phyloP scores from a whole-genome alignment of 164 flowering plant species.

The Piper longum region DNA sequence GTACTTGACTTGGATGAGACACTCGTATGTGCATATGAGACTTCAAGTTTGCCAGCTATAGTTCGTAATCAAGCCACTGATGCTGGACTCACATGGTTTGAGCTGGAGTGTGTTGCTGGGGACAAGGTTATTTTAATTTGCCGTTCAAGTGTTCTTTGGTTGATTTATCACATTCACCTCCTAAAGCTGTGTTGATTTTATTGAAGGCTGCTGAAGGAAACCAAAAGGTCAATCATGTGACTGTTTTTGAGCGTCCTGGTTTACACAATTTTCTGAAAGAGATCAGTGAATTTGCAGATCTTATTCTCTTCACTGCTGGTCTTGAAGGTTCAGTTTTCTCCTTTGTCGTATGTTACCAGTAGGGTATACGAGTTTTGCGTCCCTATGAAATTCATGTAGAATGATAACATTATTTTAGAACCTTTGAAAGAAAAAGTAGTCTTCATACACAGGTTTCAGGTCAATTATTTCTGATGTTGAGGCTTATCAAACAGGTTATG shows the following conservation, averaged over 20 bases:
- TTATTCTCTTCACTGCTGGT: conserved; percentile 93
- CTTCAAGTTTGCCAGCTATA: conserved; percentile 56
- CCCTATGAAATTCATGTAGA: not conserved
- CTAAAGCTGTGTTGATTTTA: conserved; percentile 1
- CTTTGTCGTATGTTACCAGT: not conserved
- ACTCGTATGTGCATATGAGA: conserved; percentile 85
- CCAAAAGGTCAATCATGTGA: conserved; percentile 77
- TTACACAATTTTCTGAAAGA: conserved; percentile 60
- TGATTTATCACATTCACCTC: not conserved
- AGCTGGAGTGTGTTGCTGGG: conserved; percentile 73
- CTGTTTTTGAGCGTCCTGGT: conserved; percentile 98
- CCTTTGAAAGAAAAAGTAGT: too few relatives aligned
- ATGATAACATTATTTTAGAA: too few relatives aligned
- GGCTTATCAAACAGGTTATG: conserved; percentile 47
- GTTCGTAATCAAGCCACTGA: conserved; percentile 67
- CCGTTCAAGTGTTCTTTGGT: not conserved
- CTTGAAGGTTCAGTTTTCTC: conserved; percentile 67
- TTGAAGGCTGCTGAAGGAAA: conserved; percentile 80
- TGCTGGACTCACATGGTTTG: conserved; percentile 89
- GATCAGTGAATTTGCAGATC: conserved; percentile 71
- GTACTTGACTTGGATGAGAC: conserved; percentile 98
- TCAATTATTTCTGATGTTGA: too few relatives aligned
- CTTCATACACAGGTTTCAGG: too few relatives aligned
- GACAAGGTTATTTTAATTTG: conserved; percentile 46
- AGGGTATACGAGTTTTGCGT: not conserved